Evolutionary conservation across 2,329 filamentous ascomycete species (phyloP).

Genomic region (Cladosporium phlei): DNA sequence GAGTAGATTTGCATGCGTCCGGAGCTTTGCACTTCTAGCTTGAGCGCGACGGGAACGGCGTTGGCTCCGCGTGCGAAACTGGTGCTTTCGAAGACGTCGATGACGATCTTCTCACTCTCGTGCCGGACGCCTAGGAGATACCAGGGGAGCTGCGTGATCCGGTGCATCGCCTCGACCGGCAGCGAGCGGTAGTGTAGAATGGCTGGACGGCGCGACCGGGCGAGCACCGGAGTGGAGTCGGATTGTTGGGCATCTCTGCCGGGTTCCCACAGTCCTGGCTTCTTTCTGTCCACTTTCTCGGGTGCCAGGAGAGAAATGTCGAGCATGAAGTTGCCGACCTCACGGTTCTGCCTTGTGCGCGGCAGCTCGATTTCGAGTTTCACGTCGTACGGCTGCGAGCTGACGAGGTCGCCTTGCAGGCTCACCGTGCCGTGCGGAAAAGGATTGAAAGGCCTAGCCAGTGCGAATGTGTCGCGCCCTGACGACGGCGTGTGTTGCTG

Average conservation of each 20-base stretch:
- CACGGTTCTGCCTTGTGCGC: slow-evolving; percentile 68
- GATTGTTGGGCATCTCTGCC: slow-evolving; percentile 13
- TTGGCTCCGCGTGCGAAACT: slow-evolving; percentile 55
- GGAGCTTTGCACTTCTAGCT: slow-evolving; percentile 66
- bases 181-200: slow-evolving; percentile 76
- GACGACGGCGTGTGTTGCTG: too few species aligned
- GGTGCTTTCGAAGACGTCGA: slow-evolving; percentile 70
- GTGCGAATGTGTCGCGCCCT: too few species aligned
- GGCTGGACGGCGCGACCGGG: slow-evolving; percentile 63
- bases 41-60: slow-evolving; percentile 50
- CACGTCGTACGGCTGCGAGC: slow-evolving; percentile 80
- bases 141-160: slow-evolving; percentile 60
- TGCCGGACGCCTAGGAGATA: slow-evolving; percentile 62
- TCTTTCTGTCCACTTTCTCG: slow-evolving; percentile 3
- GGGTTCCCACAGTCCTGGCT: not conserved
- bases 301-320: slow-evolving; percentile 61
- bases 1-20: slow-evolving; percentile 70
- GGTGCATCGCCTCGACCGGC: slow-evolving; percentile 58
- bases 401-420: slow-evolving; percentile 52
- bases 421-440: slow-evolving; percentile 50
- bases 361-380: slow-evolving; percentile 70
- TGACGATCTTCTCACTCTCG: slow-evolving; percentile 59
- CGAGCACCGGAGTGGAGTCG: slow-evolving; percentile 16
- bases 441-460: slow-evolving; percentile 13
- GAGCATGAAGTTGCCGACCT: slow-evolving; percentile 91